Conservation (phyloP, 345 rosid genomes). For the Lepidium aucheri region DNA sequence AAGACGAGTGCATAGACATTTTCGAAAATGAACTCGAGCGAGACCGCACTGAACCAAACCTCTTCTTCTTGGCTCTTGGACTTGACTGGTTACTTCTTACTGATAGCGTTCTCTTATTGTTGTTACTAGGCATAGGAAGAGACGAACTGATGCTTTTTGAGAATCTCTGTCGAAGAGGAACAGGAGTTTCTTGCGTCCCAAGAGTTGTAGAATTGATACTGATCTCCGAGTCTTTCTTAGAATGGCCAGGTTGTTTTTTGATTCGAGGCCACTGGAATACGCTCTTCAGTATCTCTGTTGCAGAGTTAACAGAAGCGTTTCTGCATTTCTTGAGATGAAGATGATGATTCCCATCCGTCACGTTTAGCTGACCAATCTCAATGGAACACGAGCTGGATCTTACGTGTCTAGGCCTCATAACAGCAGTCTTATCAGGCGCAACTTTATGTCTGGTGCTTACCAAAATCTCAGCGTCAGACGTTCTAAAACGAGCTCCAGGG, state of each 20-base stretch:
- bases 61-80: conserved; percentile 66
- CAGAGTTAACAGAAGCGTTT: conserved; percentile 36
- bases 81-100: conserved; percentile 79
- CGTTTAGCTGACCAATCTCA: conserved; percentile 35
- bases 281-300: conserved; percentile 53
- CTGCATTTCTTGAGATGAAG: conserved; percentile 31
- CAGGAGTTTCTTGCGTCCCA: conserved; percentile 24
- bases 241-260: conserved; percentile 33
- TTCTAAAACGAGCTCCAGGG: conserved; percentile 72
- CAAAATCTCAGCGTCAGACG: conserved; percentile 66
- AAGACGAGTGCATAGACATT: conserved; percentile 39
- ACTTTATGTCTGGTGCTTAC: conserved; percentile 48
- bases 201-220: conserved; percentile 19
- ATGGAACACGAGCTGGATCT: conserved; percentile 48
- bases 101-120: conserved; percentile 59
- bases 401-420: conserved; percentile 31
- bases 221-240: conserved; percentile 27
- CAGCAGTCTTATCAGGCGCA: conserved; percentile 35
- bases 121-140: conserved; percentile 33
- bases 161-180: conserved; percentile 66
- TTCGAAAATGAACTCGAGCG: conserved; percentile 75
- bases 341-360: conserved; percentile 34
- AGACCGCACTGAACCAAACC: conserved; percentile 48
- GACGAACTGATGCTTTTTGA: conserved; percentile 33
- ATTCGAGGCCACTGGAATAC: conserved; percentile 56